Percentiles rank a stretch among this genome's conserved stretches.
Conservation (phyloP, 371 early-diverging fungal genomes). For the Mortierella sp. region DNA sequence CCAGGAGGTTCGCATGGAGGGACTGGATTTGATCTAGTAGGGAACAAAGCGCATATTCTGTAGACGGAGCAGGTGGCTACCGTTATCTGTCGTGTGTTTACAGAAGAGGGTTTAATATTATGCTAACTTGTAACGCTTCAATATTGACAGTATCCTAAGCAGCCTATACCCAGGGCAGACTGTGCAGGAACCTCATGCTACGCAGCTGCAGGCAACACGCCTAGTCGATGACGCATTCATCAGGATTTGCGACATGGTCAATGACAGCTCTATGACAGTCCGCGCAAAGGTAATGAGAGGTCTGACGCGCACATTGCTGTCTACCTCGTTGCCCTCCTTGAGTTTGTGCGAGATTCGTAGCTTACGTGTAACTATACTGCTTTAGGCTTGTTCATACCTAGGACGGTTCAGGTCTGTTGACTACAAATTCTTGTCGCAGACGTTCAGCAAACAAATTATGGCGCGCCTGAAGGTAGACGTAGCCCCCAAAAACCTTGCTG, state of each 20-base stretch:
- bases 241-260: slow-evolving; percentile 81
- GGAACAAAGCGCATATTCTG: too few species aligned
- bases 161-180: slow-evolving; percentile 62
- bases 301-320: background rate
- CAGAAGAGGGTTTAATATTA: too few species aligned
- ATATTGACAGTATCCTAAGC: slow-evolving; percentile 57
- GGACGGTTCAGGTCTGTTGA: slow-evolving; percentile 74
- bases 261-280: slow-evolving; percentile 74
- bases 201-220: slow-evolving; percentile 64
- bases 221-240: slow-evolving; percentile 82
- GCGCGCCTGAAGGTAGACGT: slow-evolving; percentile 58
- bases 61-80: too few species aligned
- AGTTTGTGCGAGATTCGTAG: background rate
- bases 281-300: slow-evolving; percentile 60
- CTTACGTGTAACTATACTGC: background rate
- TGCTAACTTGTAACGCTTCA: too few species aligned
- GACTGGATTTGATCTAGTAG: slow-evolving; percentile 74
- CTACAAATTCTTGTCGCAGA: slow-evolving; percentile 68
- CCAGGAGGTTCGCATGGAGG: slow-evolving; percentile 77
- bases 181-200: slow-evolving; percentile 57
- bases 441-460: slow-evolving; percentile 85
- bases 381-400: slow-evolving; percentile 71
- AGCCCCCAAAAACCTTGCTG: slow-evolving; percentile 47
- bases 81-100: too few species aligned
- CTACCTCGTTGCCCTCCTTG: too few species aligned